These are phyloP conservation scores for Monosporascus sp. DNA, from an alignment of 2,329 filamentous ascomycete genomes.

Conservation along the genomic window DNA sequence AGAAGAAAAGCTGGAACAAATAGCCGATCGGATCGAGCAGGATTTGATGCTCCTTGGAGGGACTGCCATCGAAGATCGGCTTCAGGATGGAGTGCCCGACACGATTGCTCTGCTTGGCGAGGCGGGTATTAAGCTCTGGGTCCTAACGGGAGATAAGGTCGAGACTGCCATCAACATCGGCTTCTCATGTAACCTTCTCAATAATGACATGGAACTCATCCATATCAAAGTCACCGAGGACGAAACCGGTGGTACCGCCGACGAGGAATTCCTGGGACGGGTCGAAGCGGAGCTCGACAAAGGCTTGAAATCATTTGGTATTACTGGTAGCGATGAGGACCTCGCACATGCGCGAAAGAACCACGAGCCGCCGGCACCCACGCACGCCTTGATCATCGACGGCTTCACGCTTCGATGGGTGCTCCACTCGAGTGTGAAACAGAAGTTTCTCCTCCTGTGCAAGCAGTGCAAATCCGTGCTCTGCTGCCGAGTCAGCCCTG, in stretches of 20 bases:
- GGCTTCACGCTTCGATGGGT: conserved; percentile 89
- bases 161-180: conserved; percentile 99
- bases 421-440: conserved; percentile 73
- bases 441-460: conserved; percentile 91
- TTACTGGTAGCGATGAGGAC: conserved; percentile 83
- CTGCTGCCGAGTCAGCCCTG: conserved; percentile 94
- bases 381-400: conserved; percentile 90
- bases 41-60: conserved; percentile 84
- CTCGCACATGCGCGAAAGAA: conserved; percentile 71
- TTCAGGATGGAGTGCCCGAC: conserved; percentile 95
- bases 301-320: conserved; percentile 65
- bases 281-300: conserved; percentile 70
- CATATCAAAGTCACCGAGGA: conserved; percentile 82
- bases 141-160: conserved; percentile 95
- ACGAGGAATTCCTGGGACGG: conserved; percentile 47
- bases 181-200: conserved; percentile 95
- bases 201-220: conserved; percentile 97
- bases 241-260: conserved; percentile 42
- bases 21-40: conserved; percentile 86
- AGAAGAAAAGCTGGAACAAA: conserved; percentile 87
- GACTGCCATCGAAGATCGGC: conserved; percentile 92
- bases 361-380: conserved; percentile 80
- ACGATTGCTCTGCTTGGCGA: conserved; percentile 86
- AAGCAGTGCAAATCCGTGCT: conserved; percentile 96
- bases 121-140: conserved; percentile 98